Conservation (phyloP, 306 rosid species). For the Ochetophila trinervis region DNA sequence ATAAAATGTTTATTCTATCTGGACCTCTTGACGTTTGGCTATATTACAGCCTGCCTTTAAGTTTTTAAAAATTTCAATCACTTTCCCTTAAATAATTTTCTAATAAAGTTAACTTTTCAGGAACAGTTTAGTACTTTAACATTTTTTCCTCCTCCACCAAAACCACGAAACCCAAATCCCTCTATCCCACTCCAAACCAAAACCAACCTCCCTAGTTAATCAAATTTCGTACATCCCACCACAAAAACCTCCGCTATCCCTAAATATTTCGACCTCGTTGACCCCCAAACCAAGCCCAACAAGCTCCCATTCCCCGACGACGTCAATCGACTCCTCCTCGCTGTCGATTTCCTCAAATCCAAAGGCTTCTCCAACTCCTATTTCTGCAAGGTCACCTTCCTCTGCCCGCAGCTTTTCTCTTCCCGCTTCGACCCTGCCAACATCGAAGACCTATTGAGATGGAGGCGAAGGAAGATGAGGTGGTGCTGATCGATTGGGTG, state of each 20-base stretch:
- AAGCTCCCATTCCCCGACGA: constrained; percentile 56
- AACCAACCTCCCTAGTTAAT: constrained; percentile 33
- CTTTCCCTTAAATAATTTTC: too few species aligned
- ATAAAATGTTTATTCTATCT: too few species aligned
- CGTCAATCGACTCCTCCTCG: constrained; percentile 47
- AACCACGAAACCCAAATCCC: not conserved
- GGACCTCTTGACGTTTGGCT: too few species aligned
- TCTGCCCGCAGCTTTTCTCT: constrained; percentile 59
- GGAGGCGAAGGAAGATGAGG: constrained; percentile 54
- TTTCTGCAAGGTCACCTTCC: constrained; percentile 50
- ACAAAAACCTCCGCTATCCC: constrained; percentile 72
- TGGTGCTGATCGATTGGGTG: constrained; percentile 80
- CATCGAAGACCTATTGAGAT: constrained; percentile 59
- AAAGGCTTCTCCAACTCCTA: constrained; percentile 72
- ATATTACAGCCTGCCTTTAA: too few species aligned
- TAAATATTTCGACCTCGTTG: constrained; percentile 50
- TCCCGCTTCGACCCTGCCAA: constrained; percentile 36
- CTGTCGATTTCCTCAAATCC: constrained; percentile 62
- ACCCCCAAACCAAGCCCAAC: constrained; percentile 42
- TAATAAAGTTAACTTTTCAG: too few species aligned
- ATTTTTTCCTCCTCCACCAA: constrained; percentile 25
- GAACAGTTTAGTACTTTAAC: too few species aligned
- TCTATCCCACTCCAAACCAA: not conserved
- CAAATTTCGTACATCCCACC: constrained; percentile 69
- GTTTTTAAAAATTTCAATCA: too few species aligned